A percentile compares a stretch with the other conserved stretches of the same genome.
phyloP scores from a whole-genome alignment of 2,329 filamentous ascomycete genomes.

The Epicoccum nigrum region DNA sequence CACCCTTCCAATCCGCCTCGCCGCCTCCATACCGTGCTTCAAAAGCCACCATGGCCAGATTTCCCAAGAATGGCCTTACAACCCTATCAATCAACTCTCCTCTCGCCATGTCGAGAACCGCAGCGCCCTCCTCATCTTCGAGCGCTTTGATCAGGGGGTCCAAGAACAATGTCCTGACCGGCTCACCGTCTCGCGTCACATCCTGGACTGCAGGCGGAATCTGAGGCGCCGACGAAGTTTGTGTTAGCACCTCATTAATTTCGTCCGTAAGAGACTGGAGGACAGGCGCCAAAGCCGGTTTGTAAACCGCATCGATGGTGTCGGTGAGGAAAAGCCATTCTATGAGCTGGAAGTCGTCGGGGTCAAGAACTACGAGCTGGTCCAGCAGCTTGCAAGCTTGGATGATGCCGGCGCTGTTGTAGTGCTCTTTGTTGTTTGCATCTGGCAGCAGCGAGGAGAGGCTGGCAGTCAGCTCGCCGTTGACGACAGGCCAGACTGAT shows the following conservation, averaged over 20 bases:
- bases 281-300: conserved; percentile 68
- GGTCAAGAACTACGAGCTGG: conserved; percentile 80
- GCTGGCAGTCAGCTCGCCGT: conserved; percentile 80
- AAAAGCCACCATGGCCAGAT: conserved; percentile 91
- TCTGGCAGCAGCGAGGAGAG: conserved; percentile 75
- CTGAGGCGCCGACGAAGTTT: conserved; percentile 12
- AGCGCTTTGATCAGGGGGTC: conserved; percentile 47
- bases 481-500: conserved; percentile 87
- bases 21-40: conserved; percentile 91
- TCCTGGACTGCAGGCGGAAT: conserved; percentile 2
- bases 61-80: conserved; percentile 85
- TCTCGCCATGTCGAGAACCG: conserved; percentile 60
- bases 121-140: conserved; percentile 44
- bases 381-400: conserved; percentile 96
- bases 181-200: conserved; percentile 12
- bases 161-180: conserved; percentile 50
- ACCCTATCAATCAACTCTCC: conserved; percentile 75
- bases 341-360: conserved; percentile 97
- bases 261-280: conserved; percentile 81
- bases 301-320: conserved; percentile 94
- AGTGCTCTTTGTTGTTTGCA: conserved; percentile 73
- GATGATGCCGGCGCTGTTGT: conserved; percentile 76
- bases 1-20: conserved; percentile 35
- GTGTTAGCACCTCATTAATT: conserved; percentile 73
- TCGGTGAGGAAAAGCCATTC: conserved; percentile 98